phyloP scores from a whole-genome alignment of 306 rosid genomes.

The Trifolium fragiferum region DNA sequence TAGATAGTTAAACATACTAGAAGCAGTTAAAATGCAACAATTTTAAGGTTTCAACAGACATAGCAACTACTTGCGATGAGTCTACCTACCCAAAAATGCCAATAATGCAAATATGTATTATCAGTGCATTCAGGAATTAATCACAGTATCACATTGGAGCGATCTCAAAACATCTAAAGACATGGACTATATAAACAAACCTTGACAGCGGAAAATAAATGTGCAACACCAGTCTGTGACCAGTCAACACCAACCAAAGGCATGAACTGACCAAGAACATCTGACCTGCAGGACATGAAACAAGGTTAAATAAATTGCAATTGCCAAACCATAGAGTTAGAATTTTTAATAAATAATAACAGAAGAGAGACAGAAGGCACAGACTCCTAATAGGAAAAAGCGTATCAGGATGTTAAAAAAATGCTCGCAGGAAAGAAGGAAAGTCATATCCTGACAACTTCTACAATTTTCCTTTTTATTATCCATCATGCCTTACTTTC shows the following conservation, averaged over 20 bases:
- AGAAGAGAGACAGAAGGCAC: constrained; percentile 27
- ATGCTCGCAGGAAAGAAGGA: constrained; percentile 5
- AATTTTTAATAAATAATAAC: neutral
- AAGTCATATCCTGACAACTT: no score
- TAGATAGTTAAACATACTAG: neutral
- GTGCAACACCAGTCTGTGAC: constrained; percentile 97
- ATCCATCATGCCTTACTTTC: no score
- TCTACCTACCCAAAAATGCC: constrained; percentile 36
- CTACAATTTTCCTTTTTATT: no score
- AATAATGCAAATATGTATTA: constrained; percentile 22
- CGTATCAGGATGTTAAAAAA: constrained; percentile 32
- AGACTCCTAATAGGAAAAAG: neutral
- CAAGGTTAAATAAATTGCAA: constrained; percentile 36
- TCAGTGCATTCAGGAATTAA: constrained; percentile 35
- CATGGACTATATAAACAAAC: constrained; percentile 53
- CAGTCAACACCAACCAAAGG: constrained; percentile 98
- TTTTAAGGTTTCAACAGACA: constrained; percentile 39
- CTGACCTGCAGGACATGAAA: constrained; percentile 66
- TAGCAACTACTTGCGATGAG: constrained; percentile 23
- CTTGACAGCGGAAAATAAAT: constrained; percentile 96
- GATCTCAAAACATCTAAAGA: constrained; percentile 36
- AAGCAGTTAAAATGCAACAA: constrained; percentile 9
- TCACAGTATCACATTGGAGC: constrained; percentile 31
- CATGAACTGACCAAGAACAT: constrained; percentile 99
- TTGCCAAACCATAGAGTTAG: constrained; percentile 10